Conservation (phyloP, 2,329 filamentous ascomycete species). For the Trichophyton schoenleinii region DNA sequence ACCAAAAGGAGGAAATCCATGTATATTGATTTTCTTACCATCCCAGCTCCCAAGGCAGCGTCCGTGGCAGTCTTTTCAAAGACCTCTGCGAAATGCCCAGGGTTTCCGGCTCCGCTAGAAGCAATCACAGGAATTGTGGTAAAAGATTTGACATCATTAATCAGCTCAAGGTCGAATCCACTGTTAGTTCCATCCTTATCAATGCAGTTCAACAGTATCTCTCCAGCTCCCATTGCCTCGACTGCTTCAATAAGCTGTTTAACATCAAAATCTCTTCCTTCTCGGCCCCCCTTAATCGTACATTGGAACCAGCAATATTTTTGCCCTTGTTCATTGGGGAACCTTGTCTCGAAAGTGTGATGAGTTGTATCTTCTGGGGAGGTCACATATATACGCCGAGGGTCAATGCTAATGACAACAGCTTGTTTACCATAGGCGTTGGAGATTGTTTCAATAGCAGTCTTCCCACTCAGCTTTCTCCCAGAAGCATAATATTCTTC, state of each 20-base stretch:
- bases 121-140: slow-evolving; percentile 91
- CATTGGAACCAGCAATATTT: slow-evolving; percentile 91
- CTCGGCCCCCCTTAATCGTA: slow-evolving; percentile 88
- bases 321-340: slow-evolving; percentile 63
- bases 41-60: slow-evolving; percentile 86
- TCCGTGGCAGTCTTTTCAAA: slow-evolving; percentile 77
- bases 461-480: slow-evolving; percentile 59
- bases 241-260: slow-evolving; percentile 77
- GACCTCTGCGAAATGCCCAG: slow-evolving; percentile 79
- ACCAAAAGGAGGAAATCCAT: not conserved
- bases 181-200: slow-evolving; percentile 91
- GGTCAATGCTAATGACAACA: slow-evolving; percentile 90
- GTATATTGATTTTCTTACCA: slow-evolving; percentile 42
- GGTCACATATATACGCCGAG: slow-evolving; percentile 74
- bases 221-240: slow-evolving; percentile 88
- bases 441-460: slow-evolving; percentile 91
- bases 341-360: slow-evolving; percentile 60
- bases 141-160: slow-evolving; percentile 73
- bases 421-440: slow-evolving; percentile 90
- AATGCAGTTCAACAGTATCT: slow-evolving; percentile 94
- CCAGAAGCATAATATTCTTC: slow-evolving; percentile 74
- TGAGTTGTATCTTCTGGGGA: slow-evolving; percentile 57
- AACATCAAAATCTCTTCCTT: slow-evolving; percentile 88
- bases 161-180: slow-evolving; percentile 88
- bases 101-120: slow-evolving; percentile 79